These are phyloP conservation scores for Conticribra guillardii DNA, from an alignment of 108 stramenopile genomes.

Conservation along the genomic window DNA sequence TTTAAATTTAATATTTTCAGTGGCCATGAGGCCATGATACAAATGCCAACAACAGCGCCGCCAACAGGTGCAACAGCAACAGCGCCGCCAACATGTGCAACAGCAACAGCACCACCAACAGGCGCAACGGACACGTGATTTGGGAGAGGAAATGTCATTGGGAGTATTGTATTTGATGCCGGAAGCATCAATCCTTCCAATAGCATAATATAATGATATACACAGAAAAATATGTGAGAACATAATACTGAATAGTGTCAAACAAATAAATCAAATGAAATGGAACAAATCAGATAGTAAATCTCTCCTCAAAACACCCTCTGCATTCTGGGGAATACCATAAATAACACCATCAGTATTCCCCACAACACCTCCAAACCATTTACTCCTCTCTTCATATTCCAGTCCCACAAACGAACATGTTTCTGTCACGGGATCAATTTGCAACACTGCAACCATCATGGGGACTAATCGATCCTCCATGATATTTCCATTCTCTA, in stretches of 20 bases:
- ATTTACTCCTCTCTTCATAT: conserved; percentile 78
- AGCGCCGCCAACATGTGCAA: no score
- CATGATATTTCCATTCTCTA: conserved; percentile 86
- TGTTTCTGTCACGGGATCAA: conserved; percentile 74
- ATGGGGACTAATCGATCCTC: conserved; percentile 68
- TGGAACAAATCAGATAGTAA: background rate
- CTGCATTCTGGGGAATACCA: conserved; percentile 80
- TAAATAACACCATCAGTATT: conserved; percentile 83
- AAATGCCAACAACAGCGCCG: no score
- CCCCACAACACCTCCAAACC: conserved; percentile 88
- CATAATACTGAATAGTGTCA: no score
- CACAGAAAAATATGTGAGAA: no score
- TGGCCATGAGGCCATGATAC: no score
- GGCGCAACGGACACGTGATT: conserved; percentile 29
- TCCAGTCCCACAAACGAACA: conserved; percentile 61
- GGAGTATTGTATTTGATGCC: conserved; percentile 27
- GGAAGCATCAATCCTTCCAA: conserved; percentile 66
- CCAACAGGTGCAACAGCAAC: no score
- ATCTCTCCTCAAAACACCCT: conserved; percentile 31
- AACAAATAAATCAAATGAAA: background rate
- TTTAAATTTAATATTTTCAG: no score
- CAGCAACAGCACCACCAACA: no score
- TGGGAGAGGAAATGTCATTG: conserved; percentile 1
- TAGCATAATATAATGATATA: no score
- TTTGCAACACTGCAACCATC: conserved; percentile 79